These are phyloP conservation scores for Microthyrium microscopicum DNA, from an alignment of 2,329 filamentous ascomycete genomes.

Conservation along the genomic window DNA sequence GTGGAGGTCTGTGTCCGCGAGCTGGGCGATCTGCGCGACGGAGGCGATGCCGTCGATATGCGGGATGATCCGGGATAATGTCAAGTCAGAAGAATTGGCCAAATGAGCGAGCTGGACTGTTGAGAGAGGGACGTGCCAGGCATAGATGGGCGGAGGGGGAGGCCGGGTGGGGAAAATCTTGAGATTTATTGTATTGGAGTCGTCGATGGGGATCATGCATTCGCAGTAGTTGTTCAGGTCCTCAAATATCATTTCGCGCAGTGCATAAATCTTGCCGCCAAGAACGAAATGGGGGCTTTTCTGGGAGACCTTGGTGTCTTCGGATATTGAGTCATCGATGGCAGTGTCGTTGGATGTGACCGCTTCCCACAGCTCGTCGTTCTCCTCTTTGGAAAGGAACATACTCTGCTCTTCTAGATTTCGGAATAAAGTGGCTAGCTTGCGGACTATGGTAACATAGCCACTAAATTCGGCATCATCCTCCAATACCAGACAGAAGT, in stretches of 20 bases:
- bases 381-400: constrained; percentile 52
- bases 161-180: constrained; percentile 79
- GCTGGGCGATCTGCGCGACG: constrained; percentile 68
- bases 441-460: constrained; percentile 71
- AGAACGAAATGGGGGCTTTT: constrained; percentile 14
- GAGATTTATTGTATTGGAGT: constrained; percentile 88
- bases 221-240: constrained; percentile 95
- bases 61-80: constrained; percentile 61
- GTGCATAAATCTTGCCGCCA: constrained; percentile 41
- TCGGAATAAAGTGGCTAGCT: constrained; percentile 70
- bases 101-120: constrained; percentile 28
- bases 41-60: constrained; percentile 85
- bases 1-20: constrained; percentile 72
- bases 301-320: neutral
- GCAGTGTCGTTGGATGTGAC: neutral
- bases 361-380: constrained; percentile 7
- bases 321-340: neutral
- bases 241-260: constrained; percentile 76
- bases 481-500: constrained; percentile 75
- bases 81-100: constrained; percentile 39
- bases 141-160: constrained; percentile 58
- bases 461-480: constrained; percentile 52
- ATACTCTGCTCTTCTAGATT: constrained; percentile 84
- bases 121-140: constrained; percentile 80
- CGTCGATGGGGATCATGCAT: constrained; percentile 95